A percentile compares a stretch with the other conserved stretches of the same genome.
Conservation (phyloP, 2,329 filamentous ascomycete genomes). For the Diaporthe sp. region DNA sequence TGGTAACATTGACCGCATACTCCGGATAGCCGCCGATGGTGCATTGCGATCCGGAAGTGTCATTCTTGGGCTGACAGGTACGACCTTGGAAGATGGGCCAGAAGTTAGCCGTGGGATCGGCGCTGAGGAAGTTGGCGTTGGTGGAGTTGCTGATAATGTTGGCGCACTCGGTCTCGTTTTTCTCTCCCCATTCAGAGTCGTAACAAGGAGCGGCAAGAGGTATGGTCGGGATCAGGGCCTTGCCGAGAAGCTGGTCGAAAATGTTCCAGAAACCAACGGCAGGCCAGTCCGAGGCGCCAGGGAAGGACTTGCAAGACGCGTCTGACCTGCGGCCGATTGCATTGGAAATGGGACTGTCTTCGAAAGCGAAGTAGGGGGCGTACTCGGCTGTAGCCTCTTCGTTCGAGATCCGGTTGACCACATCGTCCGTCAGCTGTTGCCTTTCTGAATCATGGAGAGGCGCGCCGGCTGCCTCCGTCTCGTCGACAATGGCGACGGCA, state of each 20-base stretch:
- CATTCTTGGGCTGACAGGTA: slow-evolving; percentile 47
- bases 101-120: slow-evolving; percentile 23
- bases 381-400: not conserved
- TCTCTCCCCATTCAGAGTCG: slow-evolving; percentile 52
- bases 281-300: slow-evolving; percentile 70
- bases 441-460: slow-evolving; percentile 3
- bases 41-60: slow-evolving; percentile 44
- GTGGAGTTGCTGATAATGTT: slow-evolving; percentile 51
- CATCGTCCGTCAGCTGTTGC: slow-evolving; percentile 19
- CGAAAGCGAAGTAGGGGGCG: slow-evolving; percentile 18
- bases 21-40: slow-evolving; percentile 56
- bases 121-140: slow-evolving; percentile 48
- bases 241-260: slow-evolving; percentile 65
- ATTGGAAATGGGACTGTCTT: not conserved
- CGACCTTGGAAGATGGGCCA: slow-evolving; percentile 36
- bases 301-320: slow-evolving; percentile 46
- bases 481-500: not conserved
- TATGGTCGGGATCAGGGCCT: slow-evolving; percentile 63
- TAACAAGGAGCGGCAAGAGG: slow-evolving; percentile 68
- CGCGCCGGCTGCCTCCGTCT: slow-evolving; percentile 2
- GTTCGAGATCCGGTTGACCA: not conserved
- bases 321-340: not conserved
- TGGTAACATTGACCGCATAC: slow-evolving; percentile 42
- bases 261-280: slow-evolving; percentile 56
- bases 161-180: slow-evolving; percentile 55